phyloP scores from a whole-genome alignment of 2,329 filamentous ascomycete species.

The Truncatella angustata region DNA sequence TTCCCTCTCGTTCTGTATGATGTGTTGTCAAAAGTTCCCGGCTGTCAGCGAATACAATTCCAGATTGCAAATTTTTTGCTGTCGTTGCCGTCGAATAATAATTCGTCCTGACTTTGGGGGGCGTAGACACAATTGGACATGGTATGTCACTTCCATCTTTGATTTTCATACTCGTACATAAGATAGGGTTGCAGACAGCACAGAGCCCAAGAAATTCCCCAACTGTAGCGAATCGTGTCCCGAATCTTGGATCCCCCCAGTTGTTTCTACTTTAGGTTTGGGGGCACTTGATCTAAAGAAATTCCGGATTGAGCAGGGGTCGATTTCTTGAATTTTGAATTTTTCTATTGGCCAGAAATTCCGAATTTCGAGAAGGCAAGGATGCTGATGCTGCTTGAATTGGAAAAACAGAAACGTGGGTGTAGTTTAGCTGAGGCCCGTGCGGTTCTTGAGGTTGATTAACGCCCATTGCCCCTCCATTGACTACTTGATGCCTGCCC shows the following conservation, averaged over 20 bases:
- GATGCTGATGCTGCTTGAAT: conserved; percentile 1
- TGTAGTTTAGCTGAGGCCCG: background rate
- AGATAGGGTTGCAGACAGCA: too few relatives aligned
- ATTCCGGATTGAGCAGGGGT: conserved; percentile 3
- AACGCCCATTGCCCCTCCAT: background rate
- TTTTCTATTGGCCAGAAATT: conserved; percentile 34
- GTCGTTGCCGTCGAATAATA: conserved; percentile 3
- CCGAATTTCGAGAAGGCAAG: conserved; percentile 19
- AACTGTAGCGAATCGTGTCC: background rate
- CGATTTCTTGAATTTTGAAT: conserved; percentile 19
- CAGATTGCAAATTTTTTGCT: conserved; percentile 11
- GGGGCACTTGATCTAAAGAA: conserved; percentile 4
- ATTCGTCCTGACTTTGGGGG: background rate
- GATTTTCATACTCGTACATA: too few relatives aligned
- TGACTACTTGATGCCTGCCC: background rate
- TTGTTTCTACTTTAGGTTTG: conserved; percentile 10
- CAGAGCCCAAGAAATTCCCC: too few relatives aligned
- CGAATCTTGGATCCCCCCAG: background rate
- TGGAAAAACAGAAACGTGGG: background rate
- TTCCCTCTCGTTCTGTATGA: conserved; percentile 33
- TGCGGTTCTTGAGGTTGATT: background rate
- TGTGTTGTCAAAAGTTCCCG: conserved; percentile 47
- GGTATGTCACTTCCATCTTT: background rate
- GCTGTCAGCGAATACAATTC: conserved; percentile 15
- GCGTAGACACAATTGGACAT: background rate